phyloP scores from a whole-genome alignment of 108 stramenopile genomes.

The Conticribra guillardii region DNA sequence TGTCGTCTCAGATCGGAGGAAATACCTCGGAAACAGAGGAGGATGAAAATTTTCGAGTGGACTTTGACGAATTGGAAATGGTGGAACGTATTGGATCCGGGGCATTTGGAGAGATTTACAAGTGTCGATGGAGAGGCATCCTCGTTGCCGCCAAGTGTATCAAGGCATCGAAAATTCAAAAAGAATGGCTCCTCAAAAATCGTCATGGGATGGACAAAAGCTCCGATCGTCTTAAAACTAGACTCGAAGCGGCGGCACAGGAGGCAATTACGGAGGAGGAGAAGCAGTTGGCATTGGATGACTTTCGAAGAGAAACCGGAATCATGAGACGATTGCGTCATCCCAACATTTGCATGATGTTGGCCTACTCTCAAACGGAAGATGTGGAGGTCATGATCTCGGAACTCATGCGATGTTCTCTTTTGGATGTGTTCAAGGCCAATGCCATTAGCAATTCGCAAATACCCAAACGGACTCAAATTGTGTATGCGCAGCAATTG shows the following conservation, averaged over 20 bases:
- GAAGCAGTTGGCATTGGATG: slow-evolving; percentile 68
- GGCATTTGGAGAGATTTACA: slow-evolving; percentile 92
- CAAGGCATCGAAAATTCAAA: slow-evolving; percentile 74
- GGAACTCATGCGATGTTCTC: slow-evolving; percentile 86
- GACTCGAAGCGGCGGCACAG: slow-evolving; percentile 51
- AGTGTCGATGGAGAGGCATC: slow-evolving; percentile 86
- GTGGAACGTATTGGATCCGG: slow-evolving; percentile 88
- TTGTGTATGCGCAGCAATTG: slow-evolving; percentile 81
- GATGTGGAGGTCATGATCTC: slow-evolving; percentile 85
- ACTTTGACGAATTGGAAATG: slow-evolving; percentile 81
- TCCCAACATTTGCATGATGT: slow-evolving; percentile 83
- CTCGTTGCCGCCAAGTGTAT: slow-evolving; percentile 90
- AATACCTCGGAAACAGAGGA: slow-evolving; percentile 42
- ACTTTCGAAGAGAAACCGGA: slow-evolving; percentile 80
- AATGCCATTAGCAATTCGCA: slow-evolving; percentile 73
- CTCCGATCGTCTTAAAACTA: slow-evolving; percentile 38
- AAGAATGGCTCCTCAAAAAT: slow-evolving; percentile 78
- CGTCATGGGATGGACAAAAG: slow-evolving; percentile 23
- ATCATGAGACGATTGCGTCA: slow-evolving; percentile 81
- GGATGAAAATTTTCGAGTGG: slow-evolving; percentile 75
- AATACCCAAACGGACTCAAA: slow-evolving; percentile 65
- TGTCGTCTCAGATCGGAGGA: too few species aligned
- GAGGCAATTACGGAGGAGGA: slow-evolving; percentile 41
- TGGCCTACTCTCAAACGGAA: slow-evolving; percentile 81
- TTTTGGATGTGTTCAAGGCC: slow-evolving; percentile 82